Evolutionary conservation across 129 eudicot species (phyloP), one percentile per base, ranked within the genome.

Genomic region (Erigeron canadensis): DNA sequence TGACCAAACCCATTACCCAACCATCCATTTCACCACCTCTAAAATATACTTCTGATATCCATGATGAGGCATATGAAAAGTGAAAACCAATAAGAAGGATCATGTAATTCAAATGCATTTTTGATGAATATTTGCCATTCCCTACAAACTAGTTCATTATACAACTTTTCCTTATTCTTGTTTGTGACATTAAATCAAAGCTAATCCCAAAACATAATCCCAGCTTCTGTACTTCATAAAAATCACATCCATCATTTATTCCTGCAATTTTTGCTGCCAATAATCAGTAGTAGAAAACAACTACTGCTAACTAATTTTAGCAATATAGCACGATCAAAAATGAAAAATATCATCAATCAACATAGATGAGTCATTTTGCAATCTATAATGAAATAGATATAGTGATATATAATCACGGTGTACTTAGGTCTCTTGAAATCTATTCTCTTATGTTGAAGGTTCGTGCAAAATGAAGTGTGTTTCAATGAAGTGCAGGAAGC

Each of bases 191-290:
- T 7, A 60, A 61, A 13, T 11, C 8, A 61, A 59, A 50, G 13
- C 17, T 8, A 37, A 37, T 23, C 38, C 13, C 57, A 8, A n/a
- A n/a, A n/a, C n/a, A n/a, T n/a, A n/a, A n/a, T n/a, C 38, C 13
- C 57, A 8, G 12, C 38, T 44, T 56, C 53, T 66, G 48, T 75
- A 21, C 58, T 55, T 66, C 21, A 65, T 10, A 13, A 42, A 56
- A 68, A 62, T 70, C 71, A 5, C 51, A 45, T 23, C 63, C 58
- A 62, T 61, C 81, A 61, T 21, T 70, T 77, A 77, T 77, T 77
- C 81, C 76, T 77, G 81, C 71, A 77, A 19, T 15, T 68, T 75
- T 39, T 48, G 34, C 28, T 59, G 53, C 74, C 75, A 37, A 58
- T 34, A 12, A 38, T 76, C 44, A 68, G 34, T 45, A 16, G 34